Conservation (phyloP, 2,329 filamentous ascomycete genomes). For the Erysiphe pulchra region DNA sequence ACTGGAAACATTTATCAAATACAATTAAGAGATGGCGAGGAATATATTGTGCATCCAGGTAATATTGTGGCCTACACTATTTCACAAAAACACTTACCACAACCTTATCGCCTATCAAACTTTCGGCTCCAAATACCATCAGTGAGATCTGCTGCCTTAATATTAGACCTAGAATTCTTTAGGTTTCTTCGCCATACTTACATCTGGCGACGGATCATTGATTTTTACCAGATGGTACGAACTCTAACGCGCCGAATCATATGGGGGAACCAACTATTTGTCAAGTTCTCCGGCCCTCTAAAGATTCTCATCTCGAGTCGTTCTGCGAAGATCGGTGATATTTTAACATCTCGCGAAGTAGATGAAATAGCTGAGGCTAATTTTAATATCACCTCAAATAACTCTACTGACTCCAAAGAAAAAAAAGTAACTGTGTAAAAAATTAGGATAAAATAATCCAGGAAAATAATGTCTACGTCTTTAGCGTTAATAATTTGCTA, state of each 20-base stretch:
- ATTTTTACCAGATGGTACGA: slow-evolving; percentile 17
- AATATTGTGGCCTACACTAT: slow-evolving; percentile 81
- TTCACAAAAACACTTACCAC: slow-evolving; percentile 38
- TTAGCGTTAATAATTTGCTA: too few species aligned
- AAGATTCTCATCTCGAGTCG: slow-evolving; percentile 75
- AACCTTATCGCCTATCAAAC: slow-evolving; percentile 70
- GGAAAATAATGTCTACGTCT: too few species aligned
- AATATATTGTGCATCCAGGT: slow-evolving; percentile 74
- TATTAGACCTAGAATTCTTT: slow-evolving; percentile 52
- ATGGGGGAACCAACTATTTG: slow-evolving; percentile 81
- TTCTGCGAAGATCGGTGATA: slow-evolving; percentile 53
- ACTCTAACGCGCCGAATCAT: slow-evolving; percentile 22
- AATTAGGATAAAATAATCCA: too few species aligned
- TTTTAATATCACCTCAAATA: too few species aligned
- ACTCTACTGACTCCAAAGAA: too few species aligned
- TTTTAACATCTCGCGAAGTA: neutral
- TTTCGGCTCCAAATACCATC: slow-evolving; percentile 27
- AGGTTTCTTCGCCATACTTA: slow-evolving; percentile 42
- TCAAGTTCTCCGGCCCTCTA: slow-evolving; percentile 67
- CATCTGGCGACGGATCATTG: slow-evolving; percentile 43
- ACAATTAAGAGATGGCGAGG: slow-evolving; percentile 54
- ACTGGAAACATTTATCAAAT: slow-evolving; percentile 79
- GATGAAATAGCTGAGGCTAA: neutral
- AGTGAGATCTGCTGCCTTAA: slow-evolving; percentile 19
- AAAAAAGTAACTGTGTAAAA: too few species aligned